A percentile compares a stretch with the other conserved stretches of the same genome.
These are phyloP conservation scores for Entomortierella chlamydospora DNA, from an alignment of 192 early-diverging fungal genomes.

Conservation along the genomic window DNA sequence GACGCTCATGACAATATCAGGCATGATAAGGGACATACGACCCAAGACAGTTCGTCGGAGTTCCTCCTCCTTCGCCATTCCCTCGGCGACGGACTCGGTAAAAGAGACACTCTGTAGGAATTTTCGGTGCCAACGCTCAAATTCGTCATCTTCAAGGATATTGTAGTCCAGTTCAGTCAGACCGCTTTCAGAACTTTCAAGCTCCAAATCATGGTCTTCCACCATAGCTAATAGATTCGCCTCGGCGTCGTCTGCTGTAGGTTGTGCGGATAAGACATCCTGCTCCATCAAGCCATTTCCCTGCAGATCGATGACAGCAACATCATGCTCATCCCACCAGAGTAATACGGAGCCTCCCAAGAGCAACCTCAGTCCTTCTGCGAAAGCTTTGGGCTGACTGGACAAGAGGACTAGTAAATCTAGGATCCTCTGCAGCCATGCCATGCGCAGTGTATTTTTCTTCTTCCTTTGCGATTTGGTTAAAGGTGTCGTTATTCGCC, in stretches of 20 bases:
- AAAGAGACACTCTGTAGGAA: conserved; percentile 38
- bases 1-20: conserved; percentile 26
- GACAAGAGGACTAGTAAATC: conserved; percentile 62
- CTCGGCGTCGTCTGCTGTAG: conserved; percentile 18
- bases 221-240: conserved; percentile 27
- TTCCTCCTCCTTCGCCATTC: neutral
- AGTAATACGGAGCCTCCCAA: conserved; percentile 44
- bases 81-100: neutral
- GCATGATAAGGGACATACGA: conserved; percentile 23
- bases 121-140: conserved; percentile 39
- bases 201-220: conserved; percentile 27
- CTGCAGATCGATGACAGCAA: neutral
- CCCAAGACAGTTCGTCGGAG: conserved; percentile 12
- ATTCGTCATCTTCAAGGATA: conserved; percentile 34
- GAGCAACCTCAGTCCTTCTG: conserved; percentile 21
- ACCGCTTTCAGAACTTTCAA: neutral
- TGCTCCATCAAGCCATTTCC: neutral
- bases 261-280: neutral
- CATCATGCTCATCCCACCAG: conserved; percentile 49
- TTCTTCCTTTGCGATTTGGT: conserved; percentile 6
- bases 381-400: conserved; percentile 16
- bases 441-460: conserved; percentile 20
- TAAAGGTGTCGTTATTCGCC: neutral
- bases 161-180: conserved; percentile 21
- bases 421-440: conserved; percentile 61